These are phyloP conservation scores for Cicer judaicum DNA, from an alignment of 306 rosid genomes.

Conservation along the genomic window DNA sequence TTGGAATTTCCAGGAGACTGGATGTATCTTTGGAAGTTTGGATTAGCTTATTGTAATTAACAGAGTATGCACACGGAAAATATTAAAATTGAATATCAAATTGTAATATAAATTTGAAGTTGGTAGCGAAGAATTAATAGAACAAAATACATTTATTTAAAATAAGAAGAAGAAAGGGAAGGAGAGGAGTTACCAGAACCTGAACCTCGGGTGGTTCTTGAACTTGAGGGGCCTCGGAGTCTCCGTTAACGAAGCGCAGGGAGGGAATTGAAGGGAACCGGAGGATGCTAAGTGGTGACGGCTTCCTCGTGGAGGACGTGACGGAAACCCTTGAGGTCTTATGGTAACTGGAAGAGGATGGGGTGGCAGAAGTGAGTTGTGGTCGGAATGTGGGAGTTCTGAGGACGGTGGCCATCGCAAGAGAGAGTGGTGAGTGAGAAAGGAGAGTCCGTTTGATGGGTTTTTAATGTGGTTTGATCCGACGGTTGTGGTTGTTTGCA, in stretches of 20 bases:
- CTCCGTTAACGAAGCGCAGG: constrained; percentile 57
- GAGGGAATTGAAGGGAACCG: constrained; percentile 47
- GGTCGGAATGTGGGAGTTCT: constrained; percentile 55
- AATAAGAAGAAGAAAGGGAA: not conserved
- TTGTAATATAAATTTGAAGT: not conserved
- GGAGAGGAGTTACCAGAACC: constrained; percentile 43
- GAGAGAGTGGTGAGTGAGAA: not conserved
- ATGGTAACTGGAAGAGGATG: constrained; percentile 25
- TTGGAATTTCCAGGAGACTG: not conserved
- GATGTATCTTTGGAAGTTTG: not conserved
- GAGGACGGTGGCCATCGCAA: constrained; percentile 61
- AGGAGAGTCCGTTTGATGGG: constrained; percentile 35
- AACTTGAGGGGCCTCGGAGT: constrained; percentile 58
- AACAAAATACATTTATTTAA: not conserved
- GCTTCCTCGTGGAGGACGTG: constrained; percentile 30
- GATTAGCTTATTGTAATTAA: not conserved
- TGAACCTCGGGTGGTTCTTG: constrained; percentile 53
- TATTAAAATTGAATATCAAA: not conserved
- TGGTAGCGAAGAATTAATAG: not conserved
- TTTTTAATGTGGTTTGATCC: not conserved
- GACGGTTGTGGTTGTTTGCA: constrained; percentile 24
- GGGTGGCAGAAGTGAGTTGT: constrained; percentile 35
- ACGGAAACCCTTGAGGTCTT: constrained; percentile 45
- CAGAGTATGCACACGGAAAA: not conserved
- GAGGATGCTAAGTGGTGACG: constrained; percentile 44